phyloP scores from a whole-genome alignment of 176 grass and related monocot species.

The Oryza rufipogon region DNA sequence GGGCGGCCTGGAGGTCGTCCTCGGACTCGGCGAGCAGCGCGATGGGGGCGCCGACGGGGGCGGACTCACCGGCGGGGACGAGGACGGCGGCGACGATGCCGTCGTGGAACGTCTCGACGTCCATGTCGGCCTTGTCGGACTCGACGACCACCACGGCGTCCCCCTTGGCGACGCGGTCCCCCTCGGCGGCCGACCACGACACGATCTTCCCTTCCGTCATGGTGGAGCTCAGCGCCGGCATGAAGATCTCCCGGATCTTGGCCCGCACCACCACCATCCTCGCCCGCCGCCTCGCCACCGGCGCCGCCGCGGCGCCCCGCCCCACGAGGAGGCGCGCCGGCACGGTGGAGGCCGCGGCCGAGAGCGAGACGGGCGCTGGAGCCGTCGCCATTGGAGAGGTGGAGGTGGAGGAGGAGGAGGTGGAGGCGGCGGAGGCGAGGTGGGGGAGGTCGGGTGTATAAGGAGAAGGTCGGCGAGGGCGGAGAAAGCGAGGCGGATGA shows the following conservation, averaged over 20 bases:
- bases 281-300: constrained; percentile 30
- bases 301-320: neutral
- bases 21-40: constrained; percentile 93
- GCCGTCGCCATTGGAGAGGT: constrained; percentile 47
- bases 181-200: constrained; percentile 75
- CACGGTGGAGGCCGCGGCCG: constrained; percentile 24
- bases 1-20: constrained; percentile 72
- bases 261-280: constrained; percentile 66
- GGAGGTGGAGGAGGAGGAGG: constrained; percentile 10
- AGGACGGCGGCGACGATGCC: constrained; percentile 90
- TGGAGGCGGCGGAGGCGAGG: neutral
- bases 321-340: constrained; percentile 33
- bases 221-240: constrained; percentile 97
- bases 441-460: constrained; percentile 15
- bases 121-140: constrained; percentile 99
- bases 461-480: constrained; percentile 27
- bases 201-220: constrained; percentile 99
- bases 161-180: constrained; percentile 85
- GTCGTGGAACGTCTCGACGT: constrained; percentile 96
- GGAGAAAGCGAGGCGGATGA: constrained; percentile 50
- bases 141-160: constrained; percentile 95
- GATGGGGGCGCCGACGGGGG: constrained; percentile 87
- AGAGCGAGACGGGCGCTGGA: constrained; percentile 43
- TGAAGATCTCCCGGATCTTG: constrained; percentile 99
- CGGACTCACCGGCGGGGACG: constrained; percentile 71